phyloP scores from a whole-genome alignment of 305 asterid species.

The Fraxinus latifolia region DNA sequence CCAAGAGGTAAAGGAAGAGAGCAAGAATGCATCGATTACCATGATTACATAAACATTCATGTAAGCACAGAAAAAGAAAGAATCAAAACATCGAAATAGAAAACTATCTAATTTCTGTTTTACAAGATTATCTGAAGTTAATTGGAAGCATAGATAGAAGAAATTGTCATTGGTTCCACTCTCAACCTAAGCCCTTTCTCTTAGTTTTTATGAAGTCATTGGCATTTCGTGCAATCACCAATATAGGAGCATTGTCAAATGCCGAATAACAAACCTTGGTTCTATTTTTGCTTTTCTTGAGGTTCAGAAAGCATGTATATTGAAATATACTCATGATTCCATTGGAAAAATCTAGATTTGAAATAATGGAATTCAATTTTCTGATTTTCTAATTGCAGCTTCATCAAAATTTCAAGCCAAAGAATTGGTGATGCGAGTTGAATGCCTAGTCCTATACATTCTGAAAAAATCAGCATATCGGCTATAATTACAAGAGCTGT shows the following conservation, averaged over 20 bases:
- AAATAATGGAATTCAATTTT: background rate
- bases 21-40: conserved; percentile 7
- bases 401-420: background rate
- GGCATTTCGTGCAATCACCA: background rate
- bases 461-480: background rate
- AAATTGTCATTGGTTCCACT: conserved; percentile 8
- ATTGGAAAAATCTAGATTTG: background rate
- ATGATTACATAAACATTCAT: background rate
- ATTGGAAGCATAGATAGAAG: background rate
- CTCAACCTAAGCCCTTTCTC: background rate
- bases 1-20: conserved; percentile 1
- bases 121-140: conserved; percentile 3
- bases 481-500: background rate
- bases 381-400: background rate
- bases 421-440: background rate
- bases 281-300: background rate
- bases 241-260: background rate
- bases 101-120: background rate
- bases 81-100: background rate
- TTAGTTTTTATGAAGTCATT: background rate
- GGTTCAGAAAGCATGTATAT: background rate
- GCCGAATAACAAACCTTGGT: background rate
- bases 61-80: background rate
- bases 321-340: background rate
- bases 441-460: background rate